phyloP scores from a whole-genome alignment of 441 rosid genomes.

The Arabidopsis hybrid region DNA sequence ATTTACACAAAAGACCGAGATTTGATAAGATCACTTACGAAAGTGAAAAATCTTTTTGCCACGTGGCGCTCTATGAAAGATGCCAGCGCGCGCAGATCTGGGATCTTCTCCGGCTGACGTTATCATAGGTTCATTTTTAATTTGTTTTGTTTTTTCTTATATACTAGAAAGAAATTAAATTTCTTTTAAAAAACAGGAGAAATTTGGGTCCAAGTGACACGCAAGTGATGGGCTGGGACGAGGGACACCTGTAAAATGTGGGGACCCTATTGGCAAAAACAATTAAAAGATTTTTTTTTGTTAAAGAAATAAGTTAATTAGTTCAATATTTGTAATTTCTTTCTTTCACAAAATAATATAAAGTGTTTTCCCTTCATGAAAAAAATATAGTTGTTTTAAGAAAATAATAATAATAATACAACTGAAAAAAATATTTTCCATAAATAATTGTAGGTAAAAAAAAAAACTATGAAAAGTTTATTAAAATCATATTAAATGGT shows the following conservation, averaged over 20 bases:
- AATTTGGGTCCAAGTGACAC: slow-evolving; percentile 39
- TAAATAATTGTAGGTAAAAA: too few relatives aligned
- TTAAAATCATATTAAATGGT: too few relatives aligned
- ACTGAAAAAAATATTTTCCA: too few relatives aligned
- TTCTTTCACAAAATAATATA: too few relatives aligned
- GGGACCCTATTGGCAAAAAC: slow-evolving; percentile 9
- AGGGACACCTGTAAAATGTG: slow-evolving; percentile 27
- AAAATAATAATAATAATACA: too few relatives aligned
- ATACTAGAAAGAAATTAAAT: neutral
- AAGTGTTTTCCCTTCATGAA: too few relatives aligned
- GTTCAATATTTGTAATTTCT: too few relatives aligned
- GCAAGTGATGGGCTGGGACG: slow-evolving; percentile 34
- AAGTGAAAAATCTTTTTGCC: slow-evolving; percentile 4
- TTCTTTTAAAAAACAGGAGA: neutral
- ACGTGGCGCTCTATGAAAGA: slow-evolving; percentile 26
- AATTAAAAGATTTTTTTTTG: too few relatives aligned
- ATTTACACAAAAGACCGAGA: slow-evolving; percentile 9
- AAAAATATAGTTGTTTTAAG: too few relatives aligned
- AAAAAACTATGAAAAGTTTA: too few relatives aligned
- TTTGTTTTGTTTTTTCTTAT: neutral
- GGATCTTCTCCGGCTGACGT: slow-evolving; percentile 42
- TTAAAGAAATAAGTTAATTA: too few relatives aligned
- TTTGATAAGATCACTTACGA: slow-evolving; percentile 36
- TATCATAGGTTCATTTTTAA: slow-evolving; percentile 22
- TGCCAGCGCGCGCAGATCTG: slow-evolving; percentile 44